These are phyloP conservation scores for Thalia dealbata DNA, from an alignment of 176 grass and related monocot genomes.

Conservation along the genomic window DNA sequence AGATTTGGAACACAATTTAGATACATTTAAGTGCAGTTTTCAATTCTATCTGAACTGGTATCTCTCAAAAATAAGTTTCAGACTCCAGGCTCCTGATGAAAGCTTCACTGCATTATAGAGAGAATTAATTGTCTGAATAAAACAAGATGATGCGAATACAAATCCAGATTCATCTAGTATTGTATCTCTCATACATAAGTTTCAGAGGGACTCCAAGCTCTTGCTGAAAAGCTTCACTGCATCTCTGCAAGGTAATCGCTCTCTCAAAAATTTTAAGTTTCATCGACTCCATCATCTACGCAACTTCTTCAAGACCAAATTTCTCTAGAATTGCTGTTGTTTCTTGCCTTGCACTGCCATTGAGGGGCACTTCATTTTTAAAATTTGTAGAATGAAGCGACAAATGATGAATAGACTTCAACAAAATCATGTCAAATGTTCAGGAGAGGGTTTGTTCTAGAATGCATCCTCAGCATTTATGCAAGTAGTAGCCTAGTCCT, in stretches of 20 bases:
- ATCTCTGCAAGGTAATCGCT: no score
- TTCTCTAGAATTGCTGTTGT: slow-evolving; percentile 46
- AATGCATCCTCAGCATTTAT: background rate
- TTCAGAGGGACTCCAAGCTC: background rate
- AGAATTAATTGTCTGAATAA: background rate
- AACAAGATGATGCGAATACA: background rate
- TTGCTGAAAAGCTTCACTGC: background rate
- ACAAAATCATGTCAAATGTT: background rate
- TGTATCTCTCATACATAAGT: no score
- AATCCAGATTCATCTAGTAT: background rate
- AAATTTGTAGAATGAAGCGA: background rate
- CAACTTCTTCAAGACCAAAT: slow-evolving; percentile 59
- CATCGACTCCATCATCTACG: slow-evolving; percentile 4
- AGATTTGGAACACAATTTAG: no score
- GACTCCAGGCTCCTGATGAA: no score
- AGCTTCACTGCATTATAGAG: no score
- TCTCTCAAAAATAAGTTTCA: no score
- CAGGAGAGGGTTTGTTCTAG: no score
- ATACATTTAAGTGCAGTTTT: no score
- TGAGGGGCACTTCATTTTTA: slow-evolving; percentile 7
- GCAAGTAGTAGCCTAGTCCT: background rate
- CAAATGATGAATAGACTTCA: background rate
- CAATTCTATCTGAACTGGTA: no score
- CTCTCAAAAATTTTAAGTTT: no score
- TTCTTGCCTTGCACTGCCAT: slow-evolving; percentile 72